Evolutionary conservation across 495 filamentous ascomycete genomes (phyloP).

Genomic region (Trichoderma gamsii): DNA sequence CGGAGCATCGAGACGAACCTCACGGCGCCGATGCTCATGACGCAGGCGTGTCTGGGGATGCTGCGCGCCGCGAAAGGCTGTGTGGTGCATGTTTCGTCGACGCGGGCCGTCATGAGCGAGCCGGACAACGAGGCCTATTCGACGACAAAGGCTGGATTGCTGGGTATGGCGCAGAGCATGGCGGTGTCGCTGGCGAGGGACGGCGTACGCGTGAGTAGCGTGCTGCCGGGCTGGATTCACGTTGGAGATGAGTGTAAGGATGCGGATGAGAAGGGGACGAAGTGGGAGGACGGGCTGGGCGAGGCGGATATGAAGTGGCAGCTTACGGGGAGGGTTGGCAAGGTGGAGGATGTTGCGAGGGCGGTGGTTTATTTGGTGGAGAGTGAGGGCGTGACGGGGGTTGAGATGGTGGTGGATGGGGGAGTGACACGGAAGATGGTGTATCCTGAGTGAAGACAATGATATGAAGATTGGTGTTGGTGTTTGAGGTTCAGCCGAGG

Average conservation of each 20-base stretch:
- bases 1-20: constrained; percentile 33
- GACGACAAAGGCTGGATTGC: constrained; percentile 41
- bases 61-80: constrained; percentile 22
- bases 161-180: constrained; percentile 46
- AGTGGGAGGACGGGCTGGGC: constrained; percentile 7
- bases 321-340: constrained; percentile 14
- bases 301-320: constrained; percentile 13
- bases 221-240: constrained; percentile 31
- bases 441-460: background rate
- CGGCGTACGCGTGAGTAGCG: constrained; percentile 29
- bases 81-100: constrained; percentile 29
- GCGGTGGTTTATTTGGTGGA: constrained; percentile 17
- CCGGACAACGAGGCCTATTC: constrained; percentile 44
- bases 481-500: background rate
- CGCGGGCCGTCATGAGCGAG: constrained; percentile 27
- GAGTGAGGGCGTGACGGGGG: constrained; percentile 13
- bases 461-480: no score
- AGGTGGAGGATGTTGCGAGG: constrained; percentile 13
- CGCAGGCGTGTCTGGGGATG: constrained; percentile 31
- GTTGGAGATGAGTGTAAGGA: constrained; percentile 30
- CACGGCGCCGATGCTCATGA: constrained; percentile 30
- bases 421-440: constrained; percentile 12
- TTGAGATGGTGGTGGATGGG: constrained; percentile 17
- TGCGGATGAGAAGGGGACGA: constrained; percentile 25
- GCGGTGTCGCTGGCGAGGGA: constrained; percentile 27